phyloP scores from a whole-genome alignment of 2,329 filamentous ascomycete species.

The Verticillium alfalfae region DNA sequence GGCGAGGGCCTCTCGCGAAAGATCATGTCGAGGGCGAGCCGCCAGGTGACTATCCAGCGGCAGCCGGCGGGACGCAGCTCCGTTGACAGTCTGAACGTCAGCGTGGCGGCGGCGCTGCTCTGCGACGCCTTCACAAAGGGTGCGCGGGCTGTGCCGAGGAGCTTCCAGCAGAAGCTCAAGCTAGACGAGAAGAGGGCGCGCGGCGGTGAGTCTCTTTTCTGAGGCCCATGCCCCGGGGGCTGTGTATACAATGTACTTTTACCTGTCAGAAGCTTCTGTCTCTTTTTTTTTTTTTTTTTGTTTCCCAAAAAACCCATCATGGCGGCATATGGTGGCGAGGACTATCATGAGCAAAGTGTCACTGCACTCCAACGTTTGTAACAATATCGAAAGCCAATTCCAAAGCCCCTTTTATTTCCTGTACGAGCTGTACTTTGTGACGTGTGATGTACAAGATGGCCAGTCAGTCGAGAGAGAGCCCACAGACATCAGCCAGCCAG shows the following conservation, averaged over 20 bases:
- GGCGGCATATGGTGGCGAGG: neutral
- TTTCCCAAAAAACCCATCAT: neutral
- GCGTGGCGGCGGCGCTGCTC: conserved; percentile 76
- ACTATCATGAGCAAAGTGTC: neutral
- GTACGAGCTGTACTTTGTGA: neutral
- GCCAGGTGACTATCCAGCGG: conserved; percentile 59
- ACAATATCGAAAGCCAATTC: neutral
- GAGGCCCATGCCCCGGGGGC: neutral
- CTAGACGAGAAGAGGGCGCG: conserved; percentile 23
- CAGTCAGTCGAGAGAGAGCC: no score
- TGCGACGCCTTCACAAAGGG: conserved; percentile 61
- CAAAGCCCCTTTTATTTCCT: neutral
- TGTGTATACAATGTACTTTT: neutral
- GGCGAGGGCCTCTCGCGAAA: conserved; percentile 64
- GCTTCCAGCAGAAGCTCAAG: conserved; percentile 26
- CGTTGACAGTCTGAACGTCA: conserved; percentile 91
- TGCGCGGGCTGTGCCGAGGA: conserved; percentile 13
- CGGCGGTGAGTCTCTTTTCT: conserved; percentile 8
- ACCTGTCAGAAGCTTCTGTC: neutral
- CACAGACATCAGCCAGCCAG: no score
- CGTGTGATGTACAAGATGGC: neutral
- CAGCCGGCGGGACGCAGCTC: conserved; percentile 35
- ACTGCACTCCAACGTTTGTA: neutral
- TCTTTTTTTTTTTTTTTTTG: no score
- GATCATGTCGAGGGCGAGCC: conserved; percentile 62